A percentile compares a stretch with the other conserved stretches of the same genome.
Evolutionary conservation across 1,284 basidiomycete genomes (phyloP).

Genomic region (Cutaneotrichosporon dermatis): DNA sequence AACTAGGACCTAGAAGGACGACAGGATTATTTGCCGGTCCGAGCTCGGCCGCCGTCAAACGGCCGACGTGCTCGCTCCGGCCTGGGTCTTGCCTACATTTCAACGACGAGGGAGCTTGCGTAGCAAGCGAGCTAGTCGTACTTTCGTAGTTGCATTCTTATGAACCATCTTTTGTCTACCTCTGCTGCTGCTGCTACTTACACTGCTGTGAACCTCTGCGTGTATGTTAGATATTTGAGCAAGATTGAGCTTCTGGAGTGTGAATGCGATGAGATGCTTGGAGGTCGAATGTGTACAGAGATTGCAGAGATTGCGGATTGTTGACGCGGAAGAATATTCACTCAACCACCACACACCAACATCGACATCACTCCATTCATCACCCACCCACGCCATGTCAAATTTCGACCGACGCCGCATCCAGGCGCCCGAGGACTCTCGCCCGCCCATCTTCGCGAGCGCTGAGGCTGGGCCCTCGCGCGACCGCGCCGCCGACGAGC

Average conservation of each 20-base stretch:
- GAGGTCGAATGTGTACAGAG: too few species aligned
- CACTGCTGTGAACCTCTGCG: too few species aligned
- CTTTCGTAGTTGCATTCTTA: too few species aligned
- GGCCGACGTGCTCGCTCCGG: slow-evolving; percentile 25
- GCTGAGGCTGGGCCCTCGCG: slow-evolving; percentile 34
- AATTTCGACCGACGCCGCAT: slow-evolving; percentile 77
- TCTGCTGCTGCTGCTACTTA: too few species aligned
- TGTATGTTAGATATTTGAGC: too few species aligned
- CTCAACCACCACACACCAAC: background rate
- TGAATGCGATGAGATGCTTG: too few species aligned
- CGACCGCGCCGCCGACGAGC: slow-evolving; percentile 56
- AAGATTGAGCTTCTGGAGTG: too few species aligned
- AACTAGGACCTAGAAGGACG: slow-evolving; percentile 19
- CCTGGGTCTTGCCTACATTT: slow-evolving; percentile 44
- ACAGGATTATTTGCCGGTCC: slow-evolving; percentile 24
- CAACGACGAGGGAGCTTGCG: too few species aligned
- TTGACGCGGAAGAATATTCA: slow-evolving; percentile 1
- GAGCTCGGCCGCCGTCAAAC: slow-evolving; percentile 1
- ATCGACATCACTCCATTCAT: background rate
- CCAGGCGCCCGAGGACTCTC: slow-evolving; percentile 80
- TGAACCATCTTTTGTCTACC: too few species aligned
- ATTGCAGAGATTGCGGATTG: background rate
- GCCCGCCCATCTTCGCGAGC: slow-evolving; percentile 57
- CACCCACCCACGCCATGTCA: slow-evolving; percentile 19
- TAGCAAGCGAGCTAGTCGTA: too few species aligned